phyloP scores from a whole-genome alignment of 129 eudicot genomes.

The Flaveria sonorensis region DNA sequence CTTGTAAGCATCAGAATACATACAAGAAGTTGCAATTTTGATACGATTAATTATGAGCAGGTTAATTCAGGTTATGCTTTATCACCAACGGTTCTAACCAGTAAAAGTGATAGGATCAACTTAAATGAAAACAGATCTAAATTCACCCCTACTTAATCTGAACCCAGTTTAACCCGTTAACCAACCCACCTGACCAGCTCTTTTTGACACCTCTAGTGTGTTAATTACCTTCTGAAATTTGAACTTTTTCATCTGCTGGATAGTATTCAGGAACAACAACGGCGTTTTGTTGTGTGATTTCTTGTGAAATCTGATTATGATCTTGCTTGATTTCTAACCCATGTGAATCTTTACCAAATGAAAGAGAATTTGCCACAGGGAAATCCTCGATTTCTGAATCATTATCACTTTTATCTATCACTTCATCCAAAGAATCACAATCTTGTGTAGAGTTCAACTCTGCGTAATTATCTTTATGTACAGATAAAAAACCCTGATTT shows the following conservation, averaged over 20 bases:
- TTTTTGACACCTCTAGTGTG: background rate
- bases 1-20: background rate
- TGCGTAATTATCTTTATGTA: background rate
- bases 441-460: slow-evolving; percentile 25
- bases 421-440: slow-evolving; percentile 19
- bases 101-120: background rate
- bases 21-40: background rate
- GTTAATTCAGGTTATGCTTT: background rate
- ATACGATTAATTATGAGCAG: background rate
- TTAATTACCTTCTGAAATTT: slow-evolving; percentile 39
- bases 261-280: slow-evolving; percentile 27
- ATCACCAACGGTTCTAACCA: background rate
- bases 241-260: slow-evolving; percentile 30
- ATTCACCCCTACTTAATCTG: background rate
- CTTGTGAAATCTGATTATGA: slow-evolving; percentile 25
- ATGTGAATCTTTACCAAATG: slow-evolving; percentile 4
- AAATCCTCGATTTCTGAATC: slow-evolving; percentile 22
- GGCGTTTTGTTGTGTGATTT: slow-evolving; percentile 19
- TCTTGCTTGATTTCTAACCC: slow-evolving; percentile 5
- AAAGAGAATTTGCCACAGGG: slow-evolving; percentile 1
- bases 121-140: background rate
- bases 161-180: too few relatives aligned
- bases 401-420: slow-evolving; percentile 17
- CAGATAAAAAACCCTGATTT: background rate
- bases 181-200: background rate